A percentile compares a stretch with the other conserved stretches of the same genome.
Evolutionary conservation across 1,139 yeast species (phyloP).

Genomic region (Casaregolazyma suthepensis): DNA sequence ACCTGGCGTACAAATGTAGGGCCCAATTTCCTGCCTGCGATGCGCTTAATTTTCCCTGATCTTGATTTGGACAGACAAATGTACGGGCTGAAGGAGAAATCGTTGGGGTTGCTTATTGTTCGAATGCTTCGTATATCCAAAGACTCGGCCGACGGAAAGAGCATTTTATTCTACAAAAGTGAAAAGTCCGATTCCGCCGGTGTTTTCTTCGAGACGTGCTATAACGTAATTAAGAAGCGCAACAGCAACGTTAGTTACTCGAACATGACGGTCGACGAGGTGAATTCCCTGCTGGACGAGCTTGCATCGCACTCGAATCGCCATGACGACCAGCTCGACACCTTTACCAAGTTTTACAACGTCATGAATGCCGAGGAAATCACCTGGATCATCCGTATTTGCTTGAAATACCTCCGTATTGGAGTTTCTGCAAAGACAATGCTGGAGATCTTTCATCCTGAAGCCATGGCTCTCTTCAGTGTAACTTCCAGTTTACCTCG

Average conservation of each 20-base stretch:
- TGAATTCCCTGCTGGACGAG: slow-evolving; percentile 54
- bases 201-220: slow-evolving; percentile 37
- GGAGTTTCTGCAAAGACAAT: slow-evolving; percentile 59
- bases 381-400: slow-evolving; percentile 61
- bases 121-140: slow-evolving; percentile 45
- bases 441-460: slow-evolving; percentile 72
- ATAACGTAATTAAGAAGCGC: slow-evolving; percentile 35
- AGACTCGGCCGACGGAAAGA: slow-evolving; percentile 44
- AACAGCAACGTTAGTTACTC: slow-evolving; percentile 34
- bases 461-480: slow-evolving; percentile 58
- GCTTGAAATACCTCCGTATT: slow-evolving; percentile 43
- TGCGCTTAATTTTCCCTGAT: slow-evolving; percentile 43
- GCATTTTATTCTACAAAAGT: slow-evolving; percentile 44
- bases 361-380: slow-evolving; percentile 58
- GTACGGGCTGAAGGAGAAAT: slow-evolving; percentile 37
- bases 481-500: slow-evolving; percentile 61
- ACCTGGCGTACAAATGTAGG: slow-evolving; percentile 67
- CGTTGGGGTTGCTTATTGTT: slow-evolving; percentile 42
- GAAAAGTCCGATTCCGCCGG: slow-evolving; percentile 30
- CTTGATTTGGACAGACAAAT: slow-evolving; percentile 33
- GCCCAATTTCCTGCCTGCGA: slow-evolving; percentile 59
- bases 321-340: slow-evolving; percentile 28
- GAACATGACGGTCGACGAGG: slow-evolving; percentile 46
- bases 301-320: slow-evolving; percentile 28
- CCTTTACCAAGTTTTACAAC: slow-evolving; percentile 48